phyloP scores from a whole-genome alignment of 179 eudicot species.

The Carnegiea gigantea region DNA sequence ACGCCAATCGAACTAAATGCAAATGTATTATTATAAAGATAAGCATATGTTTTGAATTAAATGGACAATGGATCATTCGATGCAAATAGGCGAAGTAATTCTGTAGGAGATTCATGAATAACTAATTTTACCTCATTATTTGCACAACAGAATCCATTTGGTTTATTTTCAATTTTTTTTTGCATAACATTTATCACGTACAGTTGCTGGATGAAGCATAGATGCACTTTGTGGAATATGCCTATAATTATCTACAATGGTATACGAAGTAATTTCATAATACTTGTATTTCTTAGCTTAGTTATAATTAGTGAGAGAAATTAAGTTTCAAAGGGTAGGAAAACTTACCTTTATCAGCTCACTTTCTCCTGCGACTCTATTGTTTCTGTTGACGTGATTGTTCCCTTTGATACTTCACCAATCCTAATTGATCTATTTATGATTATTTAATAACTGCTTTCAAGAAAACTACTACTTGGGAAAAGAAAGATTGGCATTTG shows the following conservation, averaged over 20 bases:
- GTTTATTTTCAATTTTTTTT: too few relatives aligned
- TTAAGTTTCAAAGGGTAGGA: too few relatives aligned
- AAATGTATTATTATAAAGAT: too few relatives aligned
- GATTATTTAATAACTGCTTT: too few relatives aligned
- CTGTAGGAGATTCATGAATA: background rate
- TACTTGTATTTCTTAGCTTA: too few relatives aligned
- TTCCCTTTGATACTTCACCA: background rate
- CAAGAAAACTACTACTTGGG: too few relatives aligned
- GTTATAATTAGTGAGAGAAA: too few relatives aligned
- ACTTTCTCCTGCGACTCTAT: background rate
- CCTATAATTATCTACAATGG: background rate
- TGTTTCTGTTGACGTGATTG: background rate
- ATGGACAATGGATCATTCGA: background rate
- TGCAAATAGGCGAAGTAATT: background rate
- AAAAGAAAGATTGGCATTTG: too few relatives aligned
- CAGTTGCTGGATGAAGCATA: background rate
- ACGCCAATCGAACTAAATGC: background rate
- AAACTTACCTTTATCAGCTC: background rate
- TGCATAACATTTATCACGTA: background rate
- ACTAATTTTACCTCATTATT: too few relatives aligned
- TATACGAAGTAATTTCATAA: too few relatives aligned
- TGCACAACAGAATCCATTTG: background rate
- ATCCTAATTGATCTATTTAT: background rate
- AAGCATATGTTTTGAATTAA: background rate
- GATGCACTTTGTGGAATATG: background rate